Base-by-base conservation (phyloP, 2,329 filamentous ascomycete genomes). In the Fusarium sp. region DNA sequence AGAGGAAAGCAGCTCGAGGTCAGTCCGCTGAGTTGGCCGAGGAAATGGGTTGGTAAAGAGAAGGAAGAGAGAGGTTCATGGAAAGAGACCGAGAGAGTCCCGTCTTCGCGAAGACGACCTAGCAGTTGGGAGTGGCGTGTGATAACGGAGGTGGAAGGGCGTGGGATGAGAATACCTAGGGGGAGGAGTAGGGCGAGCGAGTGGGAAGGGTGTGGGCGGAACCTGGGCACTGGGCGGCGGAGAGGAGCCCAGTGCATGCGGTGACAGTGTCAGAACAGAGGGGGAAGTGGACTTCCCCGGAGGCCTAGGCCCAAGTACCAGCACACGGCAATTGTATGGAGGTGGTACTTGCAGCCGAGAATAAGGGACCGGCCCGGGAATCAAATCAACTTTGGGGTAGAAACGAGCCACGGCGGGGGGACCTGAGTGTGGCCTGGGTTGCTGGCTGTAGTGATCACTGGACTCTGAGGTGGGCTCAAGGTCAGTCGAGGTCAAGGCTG, bases 71-170 rank as follows among this genome's bases (percentile, higher is more conserved):
- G 58, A 69, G 58, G 38, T 74, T 70, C 66, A 72, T 74, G 71
- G 72, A 74, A 74, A 74, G 69, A 74, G 72, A 72, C 72, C 72
- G 72, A 74, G 72, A 74, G 71, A 67, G 56, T 72, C 64, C 71
- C 71, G 71, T 72, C 65, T 60, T 74, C 63, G 66, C 69, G 43
- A 74, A 74, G 69, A 70, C 71, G 60, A 74, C 72, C 65, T 72
- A 45, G 62, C 38, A 67, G 47, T 63, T 59, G 69, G 65, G 60
- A 68, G 72, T 74, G 72, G 72, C 56, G 72, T 74, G 71, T 40
- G 52, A 60, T 61, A 60, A 47, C 45, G 59, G 66, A 70, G 57
- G 33, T 71, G 63, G 35, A 69, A 69, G 71, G 71, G 71, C 57
- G 71, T 74, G 71, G 22, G 30, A 32, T 52, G 14, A 30, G 37